These are phyloP conservation scores for Phytophthora pseudosyringae DNA, from an alignment of 352 stramenopile species.

Conservation along the genomic window DNA sequence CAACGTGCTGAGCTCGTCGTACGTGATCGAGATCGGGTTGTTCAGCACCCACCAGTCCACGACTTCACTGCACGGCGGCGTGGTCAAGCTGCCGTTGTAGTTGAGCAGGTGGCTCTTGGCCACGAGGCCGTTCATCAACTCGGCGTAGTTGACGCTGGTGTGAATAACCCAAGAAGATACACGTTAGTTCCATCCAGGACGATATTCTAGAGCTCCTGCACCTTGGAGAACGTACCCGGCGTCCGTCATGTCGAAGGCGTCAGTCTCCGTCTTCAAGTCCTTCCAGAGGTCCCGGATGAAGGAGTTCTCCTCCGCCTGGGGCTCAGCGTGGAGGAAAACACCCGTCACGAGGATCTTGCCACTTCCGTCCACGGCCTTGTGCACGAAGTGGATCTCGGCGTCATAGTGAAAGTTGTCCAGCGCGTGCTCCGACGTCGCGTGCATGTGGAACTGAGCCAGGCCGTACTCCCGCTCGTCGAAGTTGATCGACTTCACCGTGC, in stretches of 20 bases:
- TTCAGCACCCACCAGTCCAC: slow-evolving; percentile 72
- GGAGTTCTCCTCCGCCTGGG: slow-evolving; percentile 36
- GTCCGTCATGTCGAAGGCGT: slow-evolving; percentile 47
- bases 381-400: slow-evolving; percentile 60
- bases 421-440: slow-evolving; percentile 54
- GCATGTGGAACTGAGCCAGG: slow-evolving; percentile 66
- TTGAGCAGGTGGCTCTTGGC: slow-evolving; percentile 67
- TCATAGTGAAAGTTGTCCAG: slow-evolving; percentile 52
- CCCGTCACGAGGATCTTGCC: slow-evolving; percentile 42
- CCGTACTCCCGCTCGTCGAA: slow-evolving; percentile 49
- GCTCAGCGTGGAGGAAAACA: slow-evolving; percentile 52
- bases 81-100: slow-evolving; percentile 68
- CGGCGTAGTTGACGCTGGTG: slow-evolving; percentile 52
- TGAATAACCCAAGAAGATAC: no score
- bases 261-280: slow-evolving; percentile 42
- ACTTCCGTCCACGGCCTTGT: slow-evolving; percentile 42
- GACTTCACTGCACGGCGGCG: slow-evolving; percentile 60
- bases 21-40: slow-evolving; percentile 58
- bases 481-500: slow-evolving; percentile 58
- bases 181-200: no score
- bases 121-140: slow-evolving; percentile 58
- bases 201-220: no score
- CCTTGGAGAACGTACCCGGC: slow-evolving; percentile 4
- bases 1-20: slow-evolving; percentile 39
- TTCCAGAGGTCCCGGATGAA: slow-evolving; percentile 60